These are phyloP conservation scores for Diaporthe sp. DNA, from an alignment of 2,329 filamentous ascomycete species.

Conservation along the genomic window DNA sequence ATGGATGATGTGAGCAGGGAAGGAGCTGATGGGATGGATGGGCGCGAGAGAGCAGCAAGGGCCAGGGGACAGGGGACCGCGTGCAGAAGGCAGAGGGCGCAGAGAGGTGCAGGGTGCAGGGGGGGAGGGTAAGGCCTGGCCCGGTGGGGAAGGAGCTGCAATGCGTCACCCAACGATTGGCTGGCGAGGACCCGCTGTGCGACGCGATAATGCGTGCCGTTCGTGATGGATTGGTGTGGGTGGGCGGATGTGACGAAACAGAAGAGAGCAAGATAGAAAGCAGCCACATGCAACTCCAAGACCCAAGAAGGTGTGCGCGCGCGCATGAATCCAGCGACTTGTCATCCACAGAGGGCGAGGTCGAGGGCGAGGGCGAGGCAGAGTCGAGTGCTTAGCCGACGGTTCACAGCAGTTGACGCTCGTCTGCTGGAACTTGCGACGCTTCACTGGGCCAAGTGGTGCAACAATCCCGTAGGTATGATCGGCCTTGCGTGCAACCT, in stretches of 20 bases:
- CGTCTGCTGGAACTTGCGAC: conserved; percentile 26
- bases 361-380: background rate
- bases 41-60: conserved; percentile 1
- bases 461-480: conserved; percentile 3
- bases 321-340: conserved; percentile 4
- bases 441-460: conserved; percentile 18
- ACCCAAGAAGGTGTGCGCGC: conserved; percentile 1
- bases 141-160: conserved; percentile 32
- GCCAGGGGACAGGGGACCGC: conserved; percentile 10
- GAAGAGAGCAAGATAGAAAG: conserved; percentile 2
- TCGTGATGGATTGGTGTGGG: conserved; percentile 29
- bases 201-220: conserved; percentile 32
- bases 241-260: conserved; percentile 32
- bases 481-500: conserved; percentile 20
- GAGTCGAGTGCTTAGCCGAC: background rate
- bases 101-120: conserved; percentile 14
- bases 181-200: conserved; percentile 28
- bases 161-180: conserved; percentile 31
- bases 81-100: conserved; percentile 6
- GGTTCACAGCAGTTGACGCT: conserved; percentile 26
- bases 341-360: background rate
- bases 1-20: conserved; percentile 26
- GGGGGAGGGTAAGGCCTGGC: background rate
- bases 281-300: conserved; percentile 31
- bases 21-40: conserved; percentile 21